A percentile compares a stretch with the other conserved stretches of the same genome.
Evolutionary conservation across 768 basidiomycete species (phyloP).

Genomic region (Amanita pseudoporphyria): DNA sequence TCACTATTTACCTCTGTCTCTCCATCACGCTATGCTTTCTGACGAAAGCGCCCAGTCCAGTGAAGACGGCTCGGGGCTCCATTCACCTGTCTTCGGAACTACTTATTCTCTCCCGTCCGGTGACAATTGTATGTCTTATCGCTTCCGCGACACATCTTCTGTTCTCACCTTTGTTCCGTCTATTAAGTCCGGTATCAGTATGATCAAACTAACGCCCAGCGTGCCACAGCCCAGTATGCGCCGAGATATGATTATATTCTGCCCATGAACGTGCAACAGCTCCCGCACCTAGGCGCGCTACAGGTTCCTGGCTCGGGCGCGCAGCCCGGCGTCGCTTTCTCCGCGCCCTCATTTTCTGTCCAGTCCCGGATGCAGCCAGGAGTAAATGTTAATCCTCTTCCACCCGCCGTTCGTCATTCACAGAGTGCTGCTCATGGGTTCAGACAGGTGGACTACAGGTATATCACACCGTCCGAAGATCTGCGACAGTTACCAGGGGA

Average conservation of each 20-base stretch:
- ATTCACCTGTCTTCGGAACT: conserved; percentile 57
- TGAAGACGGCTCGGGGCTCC: conserved; percentile 68
- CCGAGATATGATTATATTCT: conserved; percentile 44
- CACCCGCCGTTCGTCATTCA: background rate
- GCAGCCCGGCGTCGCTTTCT: conserved; percentile 32
- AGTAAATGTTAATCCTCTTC: background rate
- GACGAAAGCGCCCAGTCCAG: conserved; percentile 66
- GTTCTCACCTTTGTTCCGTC: conserved; percentile 29
- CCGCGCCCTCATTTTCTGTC: conserved; percentile 31
- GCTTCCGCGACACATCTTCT: conserved; percentile 30
- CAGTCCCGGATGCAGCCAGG: conserved; percentile 18
- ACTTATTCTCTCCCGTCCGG: conserved; percentile 36
- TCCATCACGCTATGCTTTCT: conserved; percentile 30
- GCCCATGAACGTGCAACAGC: conserved; percentile 33
- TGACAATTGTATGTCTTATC: conserved; percentile 49
- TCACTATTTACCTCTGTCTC: conserved; percentile 44
- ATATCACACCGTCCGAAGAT: conserved; percentile 24
- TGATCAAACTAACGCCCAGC: conserved; percentile 38
- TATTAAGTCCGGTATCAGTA: conserved; percentile 66
- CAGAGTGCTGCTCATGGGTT: conserved; percentile 18
- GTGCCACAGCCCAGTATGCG: conserved; percentile 36
- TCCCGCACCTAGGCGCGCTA: conserved; percentile 39
- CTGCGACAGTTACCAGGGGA: conserved; percentile 33
- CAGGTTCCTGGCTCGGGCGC: conserved; percentile 29
- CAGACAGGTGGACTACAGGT: conserved; percentile 28